A percentile compares a stretch with the other conserved stretches of the same genome.
Evolutionary conservation across 805 yeast species (phyloP).

Genomic region (Suhomyces pyralidae): DNA sequence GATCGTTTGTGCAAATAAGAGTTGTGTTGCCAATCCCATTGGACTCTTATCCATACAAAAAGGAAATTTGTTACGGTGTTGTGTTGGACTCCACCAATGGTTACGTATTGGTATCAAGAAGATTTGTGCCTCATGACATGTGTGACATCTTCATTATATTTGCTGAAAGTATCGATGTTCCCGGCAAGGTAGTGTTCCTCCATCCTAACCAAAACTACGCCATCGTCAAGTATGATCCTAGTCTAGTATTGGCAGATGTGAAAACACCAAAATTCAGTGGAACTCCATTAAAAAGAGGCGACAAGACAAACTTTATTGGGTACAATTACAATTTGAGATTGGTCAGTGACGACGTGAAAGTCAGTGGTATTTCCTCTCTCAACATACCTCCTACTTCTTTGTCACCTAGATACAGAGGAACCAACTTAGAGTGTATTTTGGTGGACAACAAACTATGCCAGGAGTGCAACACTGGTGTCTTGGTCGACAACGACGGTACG

Average conservation of each 20-base stretch:
- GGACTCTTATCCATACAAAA: constrained; percentile 68
- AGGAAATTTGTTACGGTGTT: constrained; percentile 68
- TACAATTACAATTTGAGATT: constrained; percentile 67
- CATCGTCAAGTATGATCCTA: constrained; percentile 77
- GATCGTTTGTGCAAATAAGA: constrained; percentile 71
- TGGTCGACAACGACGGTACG: constrained; percentile 74
- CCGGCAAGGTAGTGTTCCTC: constrained; percentile 75
- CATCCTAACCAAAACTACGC: constrained; percentile 90
- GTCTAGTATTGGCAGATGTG: constrained; percentile 66
- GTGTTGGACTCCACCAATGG: constrained; percentile 81
- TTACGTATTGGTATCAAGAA: constrained; percentile 72
- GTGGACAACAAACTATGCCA: constrained; percentile 70
- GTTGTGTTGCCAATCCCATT: constrained; percentile 64
- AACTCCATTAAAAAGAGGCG: constrained; percentile 66
- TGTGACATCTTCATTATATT: constrained; percentile 73
- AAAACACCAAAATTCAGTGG: constrained; percentile 61
- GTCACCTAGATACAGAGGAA: constrained; percentile 81
- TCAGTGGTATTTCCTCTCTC: constrained; percentile 72
- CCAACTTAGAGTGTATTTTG: constrained; percentile 73
- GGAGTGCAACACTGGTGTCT: constrained; percentile 76
- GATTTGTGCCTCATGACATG: constrained; percentile 77
- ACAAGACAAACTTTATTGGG: constrained; percentile 75
- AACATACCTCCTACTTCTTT: constrained; percentile 66
- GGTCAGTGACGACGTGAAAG: constrained; percentile 69
- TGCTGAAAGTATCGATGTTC: constrained; percentile 80